Evolutionary conservation across 108 stramenopile species (phyloP).

Genomic region (Nitzschia inconspicua): DNA sequence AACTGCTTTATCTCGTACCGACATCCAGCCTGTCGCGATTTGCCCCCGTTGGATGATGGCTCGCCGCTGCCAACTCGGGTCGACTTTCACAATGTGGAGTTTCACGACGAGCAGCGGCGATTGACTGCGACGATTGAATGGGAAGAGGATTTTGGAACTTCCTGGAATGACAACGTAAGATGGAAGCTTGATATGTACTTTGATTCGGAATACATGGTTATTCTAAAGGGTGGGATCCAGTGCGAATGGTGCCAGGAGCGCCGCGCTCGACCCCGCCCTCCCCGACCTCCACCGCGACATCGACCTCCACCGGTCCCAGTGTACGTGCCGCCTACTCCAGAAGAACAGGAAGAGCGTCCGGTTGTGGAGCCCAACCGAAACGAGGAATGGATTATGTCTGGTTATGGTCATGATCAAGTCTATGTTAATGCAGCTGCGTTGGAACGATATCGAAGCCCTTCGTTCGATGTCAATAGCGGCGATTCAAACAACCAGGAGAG

Average conservation of each 20-base stretch:
- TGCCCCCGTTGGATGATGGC: conserved; percentile 66
- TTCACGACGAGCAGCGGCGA: conserved; percentile 34
- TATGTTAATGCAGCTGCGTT: conserved; percentile 39
- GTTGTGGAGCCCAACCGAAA: conserved; percentile 15
- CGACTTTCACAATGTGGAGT: conserved; percentile 46
- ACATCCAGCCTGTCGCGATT: conserved; percentile 41
- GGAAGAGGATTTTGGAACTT: conserved; percentile 57
- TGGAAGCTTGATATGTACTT: conserved; percentile 66
- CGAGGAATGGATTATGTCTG: conserved; percentile 37
- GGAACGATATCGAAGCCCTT: conserved; percentile 23
- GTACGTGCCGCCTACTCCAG: conserved; percentile 19
- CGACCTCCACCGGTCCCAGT: conserved; percentile 30
- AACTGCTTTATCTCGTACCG: conserved; percentile 61
- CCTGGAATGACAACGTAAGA: conserved; percentile 53
- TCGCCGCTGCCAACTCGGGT: conserved; percentile 52
- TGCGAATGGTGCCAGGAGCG: conserved; percentile 33
- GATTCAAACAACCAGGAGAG: neutral
- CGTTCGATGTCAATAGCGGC: neutral
- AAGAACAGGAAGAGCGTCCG: neutral
- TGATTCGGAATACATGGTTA: conserved; percentile 54
- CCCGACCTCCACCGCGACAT: conserved; percentile 18
- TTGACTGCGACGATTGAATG: conserved; percentile 58
- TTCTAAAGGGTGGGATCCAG: conserved; percentile 42
- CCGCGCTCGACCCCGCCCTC: conserved; percentile 24
- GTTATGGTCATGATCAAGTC: conserved; percentile 34